A percentile compares a stretch with the other conserved stretches of the same genome.
Evolutionary conservation across 2,329 filamentous ascomycete species (phyloP).

Genomic region (Ampelomyces quisqualis): DNA sequence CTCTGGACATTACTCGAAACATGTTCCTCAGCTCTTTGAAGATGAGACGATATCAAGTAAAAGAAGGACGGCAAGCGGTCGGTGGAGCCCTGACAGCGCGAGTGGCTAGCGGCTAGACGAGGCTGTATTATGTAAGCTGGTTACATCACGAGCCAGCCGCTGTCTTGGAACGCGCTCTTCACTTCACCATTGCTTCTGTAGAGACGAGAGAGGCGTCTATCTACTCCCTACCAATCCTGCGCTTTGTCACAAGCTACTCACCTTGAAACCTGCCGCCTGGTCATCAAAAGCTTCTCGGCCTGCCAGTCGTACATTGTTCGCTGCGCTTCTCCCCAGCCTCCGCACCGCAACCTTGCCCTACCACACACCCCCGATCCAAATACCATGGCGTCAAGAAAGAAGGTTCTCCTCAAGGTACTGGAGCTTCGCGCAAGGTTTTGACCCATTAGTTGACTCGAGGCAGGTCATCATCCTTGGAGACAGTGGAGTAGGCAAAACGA

Average conservation of each 20-base stretch:
- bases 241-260: not conserved
- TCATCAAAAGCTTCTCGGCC: not conserved
- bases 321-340: slow-evolving; percentile 1
- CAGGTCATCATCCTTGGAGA: slow-evolving; percentile 99
- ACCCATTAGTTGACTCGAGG: slow-evolving; percentile 14
- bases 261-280: not conserved
- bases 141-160: slow-evolving; percentile 7
- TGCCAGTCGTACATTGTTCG: not conserved
- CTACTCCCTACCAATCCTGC: not conserved
- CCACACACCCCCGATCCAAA: no score
- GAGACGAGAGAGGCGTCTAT: not conserved
- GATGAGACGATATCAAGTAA: no score
- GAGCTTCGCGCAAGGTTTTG: not conserved
- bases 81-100: no score
- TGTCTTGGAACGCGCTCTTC: no score
- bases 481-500: slow-evolving; percentile 98
- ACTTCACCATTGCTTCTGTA: slow-evolving; percentile 2
- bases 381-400: slow-evolving; percentile 59
- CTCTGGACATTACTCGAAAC: no score
- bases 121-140: slow-evolving; percentile 3
- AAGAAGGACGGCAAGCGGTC: no score
- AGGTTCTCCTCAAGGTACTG: slow-evolving; percentile 82
- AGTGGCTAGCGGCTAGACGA: slow-evolving; percentile 7
- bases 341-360: slow-evolving; percentile 8
- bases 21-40: no score